A percentile compares a stretch with the other conserved stretches of the same genome.
Conservation (phyloP, 495 filamentous ascomycete genomes). For the Xylaria nigripes region DNA sequence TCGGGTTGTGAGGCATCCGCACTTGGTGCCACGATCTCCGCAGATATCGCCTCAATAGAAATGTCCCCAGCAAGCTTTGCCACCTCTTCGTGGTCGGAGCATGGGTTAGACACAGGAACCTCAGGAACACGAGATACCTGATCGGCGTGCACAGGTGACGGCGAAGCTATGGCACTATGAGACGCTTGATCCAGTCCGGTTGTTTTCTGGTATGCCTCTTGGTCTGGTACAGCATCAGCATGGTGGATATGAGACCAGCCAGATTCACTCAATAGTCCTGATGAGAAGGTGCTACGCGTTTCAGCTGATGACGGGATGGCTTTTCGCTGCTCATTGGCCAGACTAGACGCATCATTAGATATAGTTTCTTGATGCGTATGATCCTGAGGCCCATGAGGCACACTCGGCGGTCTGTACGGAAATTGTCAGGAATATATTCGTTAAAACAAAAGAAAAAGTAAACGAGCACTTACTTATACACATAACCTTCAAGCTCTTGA, state of each 20-base stretch:
- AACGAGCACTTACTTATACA: constrained; percentile 41
- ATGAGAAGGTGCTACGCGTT: constrained; percentile 4
- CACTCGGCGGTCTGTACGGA: not conserved
- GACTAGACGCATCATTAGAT: not conserved
- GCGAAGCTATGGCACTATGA: not conserved
- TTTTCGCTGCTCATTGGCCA: not conserved
- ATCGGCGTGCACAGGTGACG: not conserved
- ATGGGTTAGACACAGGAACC: not conserved
- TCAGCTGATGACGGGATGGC: constrained; percentile 6
- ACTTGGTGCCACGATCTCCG: no score
- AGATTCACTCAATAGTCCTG: constrained; percentile 5
- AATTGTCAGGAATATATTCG: not conserved
- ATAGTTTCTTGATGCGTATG: constrained; percentile 1
- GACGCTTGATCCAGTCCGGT: not conserved
- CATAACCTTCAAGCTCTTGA: constrained; percentile 43
- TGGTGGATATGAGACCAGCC: not conserved
- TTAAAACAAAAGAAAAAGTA: not conserved
- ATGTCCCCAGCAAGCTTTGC: no score
- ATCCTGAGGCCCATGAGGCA: constrained; percentile 6
- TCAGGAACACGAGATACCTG: not conserved
- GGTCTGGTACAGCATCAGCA: not conserved
- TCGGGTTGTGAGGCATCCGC: not conserved
- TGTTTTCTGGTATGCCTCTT: not conserved
- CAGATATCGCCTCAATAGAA: no score
- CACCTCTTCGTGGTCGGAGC: no score